Conservation (phyloP, 2,329 filamentous ascomycete species). For the Fusarium citri region DNA sequence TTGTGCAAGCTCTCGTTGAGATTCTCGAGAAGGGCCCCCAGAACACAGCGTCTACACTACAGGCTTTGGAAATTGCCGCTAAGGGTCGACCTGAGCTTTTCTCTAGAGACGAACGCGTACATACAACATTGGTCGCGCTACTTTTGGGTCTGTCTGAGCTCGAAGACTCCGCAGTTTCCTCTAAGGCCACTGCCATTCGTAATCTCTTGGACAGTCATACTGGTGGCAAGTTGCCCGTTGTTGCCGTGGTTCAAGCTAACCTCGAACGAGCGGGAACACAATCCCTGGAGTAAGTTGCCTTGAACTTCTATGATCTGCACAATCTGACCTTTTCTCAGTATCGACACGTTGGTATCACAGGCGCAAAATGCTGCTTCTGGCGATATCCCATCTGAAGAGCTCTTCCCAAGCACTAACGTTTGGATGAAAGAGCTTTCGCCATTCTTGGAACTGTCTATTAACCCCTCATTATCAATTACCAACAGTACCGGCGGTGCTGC, state of each 20-base stretch:
- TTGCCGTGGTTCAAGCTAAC: constrained; percentile 66
- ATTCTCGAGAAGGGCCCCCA: constrained; percentile 49
- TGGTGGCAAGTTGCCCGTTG: constrained; percentile 57
- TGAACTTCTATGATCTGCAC: neutral
- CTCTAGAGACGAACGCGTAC: constrained; percentile 57
- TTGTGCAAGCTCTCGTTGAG: constrained; percentile 52
- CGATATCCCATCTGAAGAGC: constrained; percentile 51
- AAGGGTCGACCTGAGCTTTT: constrained; percentile 59
- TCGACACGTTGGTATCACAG: constrained; percentile 65
- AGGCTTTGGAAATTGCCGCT: constrained; percentile 61
- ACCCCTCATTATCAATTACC: constrained; percentile 77
- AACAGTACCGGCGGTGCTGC: constrained; percentile 78
- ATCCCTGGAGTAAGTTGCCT: constrained; percentile 61
- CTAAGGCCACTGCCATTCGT: constrained; percentile 58
- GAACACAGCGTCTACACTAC: constrained; percentile 51
- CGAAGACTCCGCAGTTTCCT: constrained; percentile 53
- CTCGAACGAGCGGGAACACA: constrained; percentile 61
- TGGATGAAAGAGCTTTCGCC: constrained; percentile 74
- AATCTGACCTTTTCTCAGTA: constrained; percentile 48
- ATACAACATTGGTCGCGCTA: constrained; percentile 63
- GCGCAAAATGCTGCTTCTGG: constrained; percentile 51
- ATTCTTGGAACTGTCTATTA: constrained; percentile 64
- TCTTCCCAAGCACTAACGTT: constrained; percentile 71
- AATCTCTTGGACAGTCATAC: constrained; percentile 59
- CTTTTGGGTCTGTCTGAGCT: constrained; percentile 67